These are phyloP conservation scores for Microsporum audouinii DNA, from an alignment of 2,329 filamentous ascomycete genomes.

Conservation along the genomic window DNA sequence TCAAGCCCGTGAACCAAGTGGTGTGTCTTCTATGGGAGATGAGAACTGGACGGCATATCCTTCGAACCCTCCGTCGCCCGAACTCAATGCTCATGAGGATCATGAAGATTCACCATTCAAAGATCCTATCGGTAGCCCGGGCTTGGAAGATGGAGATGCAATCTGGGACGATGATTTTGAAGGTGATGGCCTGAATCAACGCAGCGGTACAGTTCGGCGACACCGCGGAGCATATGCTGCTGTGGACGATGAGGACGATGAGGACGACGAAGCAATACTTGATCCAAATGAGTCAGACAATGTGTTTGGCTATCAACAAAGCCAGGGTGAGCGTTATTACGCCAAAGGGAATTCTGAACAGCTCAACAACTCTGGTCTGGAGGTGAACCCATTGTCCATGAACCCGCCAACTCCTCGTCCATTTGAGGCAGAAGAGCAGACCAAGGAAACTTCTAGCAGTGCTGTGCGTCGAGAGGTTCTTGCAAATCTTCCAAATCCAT, in stretches of 20 bases:
- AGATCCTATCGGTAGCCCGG: constrained; percentile 22
- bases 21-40: constrained; percentile 22
- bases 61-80: constrained; percentile 24
- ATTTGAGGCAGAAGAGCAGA: constrained; percentile 15
- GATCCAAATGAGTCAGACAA: neutral
- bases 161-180: neutral
- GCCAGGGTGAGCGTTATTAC: constrained; percentile 25
- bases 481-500: constrained; percentile 19
- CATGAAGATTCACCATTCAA: constrained; percentile 10
- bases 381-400: constrained; percentile 35
- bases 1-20: constrained; percentile 26
- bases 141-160: constrained; percentile 11
- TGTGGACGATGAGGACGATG: constrained; percentile 24
- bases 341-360: constrained; percentile 26
- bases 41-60: constrained; percentile 34
- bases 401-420: constrained; percentile 37
- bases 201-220: constrained; percentile 25
- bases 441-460: constrained; percentile 24
- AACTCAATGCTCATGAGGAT: neutral
- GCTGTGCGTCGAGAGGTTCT: constrained; percentile 19
- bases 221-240: constrained; percentile 29
- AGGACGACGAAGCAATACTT: constrained; percentile 14
- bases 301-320: constrained; percentile 15
- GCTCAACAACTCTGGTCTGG: constrained; percentile 20
- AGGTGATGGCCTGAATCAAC: neutral